Conservation (phyloP, 805 yeast species). For the Lipomyces spencermartinsiae region DNA sequence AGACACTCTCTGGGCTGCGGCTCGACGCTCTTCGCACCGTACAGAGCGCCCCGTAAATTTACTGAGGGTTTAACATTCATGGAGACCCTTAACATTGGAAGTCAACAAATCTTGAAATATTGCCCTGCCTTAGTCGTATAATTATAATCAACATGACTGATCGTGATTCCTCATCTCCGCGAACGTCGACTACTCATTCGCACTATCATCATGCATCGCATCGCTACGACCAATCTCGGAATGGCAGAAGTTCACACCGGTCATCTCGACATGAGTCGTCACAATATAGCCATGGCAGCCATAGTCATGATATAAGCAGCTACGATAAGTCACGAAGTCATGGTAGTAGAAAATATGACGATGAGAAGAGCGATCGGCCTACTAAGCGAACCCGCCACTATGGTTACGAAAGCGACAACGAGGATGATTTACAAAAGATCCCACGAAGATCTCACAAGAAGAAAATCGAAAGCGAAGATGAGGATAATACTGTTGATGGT, state of each 20-base stretch:
- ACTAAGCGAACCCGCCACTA: constrained; percentile 6
- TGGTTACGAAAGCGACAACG: constrained; percentile 4
- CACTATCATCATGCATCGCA: constrained; percentile 2
- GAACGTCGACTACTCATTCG: background rate
- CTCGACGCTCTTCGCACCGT: too few relatives aligned
- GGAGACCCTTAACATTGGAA: too few relatives aligned
- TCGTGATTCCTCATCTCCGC: background rate
- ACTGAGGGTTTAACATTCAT: too few relatives aligned
- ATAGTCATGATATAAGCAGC: background rate
- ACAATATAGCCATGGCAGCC: background rate
- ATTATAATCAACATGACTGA: background rate
- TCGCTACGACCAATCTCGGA: constrained; percentile 14
- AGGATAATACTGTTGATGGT: background rate
- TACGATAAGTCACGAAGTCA: background rate
- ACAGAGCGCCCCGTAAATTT: too few relatives aligned
- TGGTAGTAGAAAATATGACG: constrained; percentile 10
- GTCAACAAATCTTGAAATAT: background rate
- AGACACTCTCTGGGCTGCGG: too few relatives aligned
- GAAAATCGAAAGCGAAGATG: background rate
- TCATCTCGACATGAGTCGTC: constrained; percentile 3
- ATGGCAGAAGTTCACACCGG: background rate
- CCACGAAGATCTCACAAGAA: constrained; percentile 8
- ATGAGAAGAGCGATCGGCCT: background rate
- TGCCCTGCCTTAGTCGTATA: background rate
- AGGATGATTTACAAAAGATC: constrained; percentile 7